Evolutionary conservation across 345 rosid genomes (phyloP).

Genomic region (Dimocarpus longan): DNA sequence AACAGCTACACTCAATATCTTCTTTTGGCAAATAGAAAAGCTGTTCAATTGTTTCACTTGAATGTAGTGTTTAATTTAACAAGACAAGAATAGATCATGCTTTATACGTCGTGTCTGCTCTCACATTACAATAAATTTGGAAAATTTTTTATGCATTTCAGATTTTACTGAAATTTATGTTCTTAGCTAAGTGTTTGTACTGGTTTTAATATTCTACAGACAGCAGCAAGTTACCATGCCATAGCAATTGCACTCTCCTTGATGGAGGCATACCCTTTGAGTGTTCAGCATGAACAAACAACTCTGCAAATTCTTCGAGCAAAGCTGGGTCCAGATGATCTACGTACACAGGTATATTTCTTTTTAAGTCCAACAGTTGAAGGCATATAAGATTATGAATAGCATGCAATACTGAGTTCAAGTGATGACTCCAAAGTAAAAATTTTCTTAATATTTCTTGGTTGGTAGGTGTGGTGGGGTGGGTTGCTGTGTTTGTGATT

Average conservation of each 20-base stretch:
- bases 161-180: constrained; percentile 5
- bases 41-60: background rate
- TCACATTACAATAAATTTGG: constrained; percentile 3
- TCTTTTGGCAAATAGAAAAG: background rate
- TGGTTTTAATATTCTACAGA: constrained; percentile 50
- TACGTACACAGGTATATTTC: constrained; percentile 88
- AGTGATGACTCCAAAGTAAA: background rate
- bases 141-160: background rate
- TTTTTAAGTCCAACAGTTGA: constrained; percentile 11
- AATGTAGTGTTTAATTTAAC: background rate
- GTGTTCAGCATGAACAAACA: constrained; percentile 99
- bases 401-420: background rate
- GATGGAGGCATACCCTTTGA: constrained; percentile 97
- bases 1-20: background rate
- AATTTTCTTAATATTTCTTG: background rate
- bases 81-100: background rate
- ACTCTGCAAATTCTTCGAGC: constrained; percentile 92
- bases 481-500: background rate
- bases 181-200: constrained; percentile 11
- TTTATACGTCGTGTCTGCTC: background rate
- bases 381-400: background rate
- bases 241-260: constrained; percentile 99
- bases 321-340: constrained; percentile 95
- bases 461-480: background rate
- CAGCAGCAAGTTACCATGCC: constrained; percentile 99